Evolutionary conservation across 2,329 filamentous ascomycete genomes (phyloP).

Genomic region (Aspergillus fumigatiaffinis): DNA sequence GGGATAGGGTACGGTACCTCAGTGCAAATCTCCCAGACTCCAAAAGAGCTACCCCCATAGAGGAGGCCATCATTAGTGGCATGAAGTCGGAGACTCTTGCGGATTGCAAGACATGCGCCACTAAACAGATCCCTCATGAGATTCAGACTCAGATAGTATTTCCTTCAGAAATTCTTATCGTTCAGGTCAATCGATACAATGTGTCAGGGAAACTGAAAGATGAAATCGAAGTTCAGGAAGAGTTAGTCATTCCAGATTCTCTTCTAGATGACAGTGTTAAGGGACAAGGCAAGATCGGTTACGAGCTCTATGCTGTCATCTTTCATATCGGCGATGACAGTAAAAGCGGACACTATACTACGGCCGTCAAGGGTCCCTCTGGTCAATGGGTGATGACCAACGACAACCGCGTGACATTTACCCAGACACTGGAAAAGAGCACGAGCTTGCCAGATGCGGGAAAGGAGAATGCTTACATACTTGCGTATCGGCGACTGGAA

Average conservation of each 20-base stretch:
- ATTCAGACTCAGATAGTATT: slow-evolving; percentile 4
- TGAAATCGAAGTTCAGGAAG: slow-evolving; percentile 2
- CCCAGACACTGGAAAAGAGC: neutral
- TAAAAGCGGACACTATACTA: slow-evolving; percentile 20
- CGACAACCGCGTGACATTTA: slow-evolving; percentile 3
- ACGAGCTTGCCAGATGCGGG: neutral
- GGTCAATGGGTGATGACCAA: slow-evolving; percentile 16
- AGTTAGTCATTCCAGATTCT: slow-evolving; percentile 4
- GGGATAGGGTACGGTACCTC: neutral
- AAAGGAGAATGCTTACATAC: slow-evolving; percentile 11
- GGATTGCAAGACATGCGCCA: slow-evolving; percentile 7
- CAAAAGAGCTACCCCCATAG: neutral
- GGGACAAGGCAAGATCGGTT: slow-evolving; percentile 10
- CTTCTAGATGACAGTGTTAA: slow-evolving; percentile 2
- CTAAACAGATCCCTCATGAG: neutral
- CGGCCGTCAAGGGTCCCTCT: slow-evolving; percentile 16
- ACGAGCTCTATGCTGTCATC: slow-evolving; percentile 24
- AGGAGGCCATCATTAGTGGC: neutral
- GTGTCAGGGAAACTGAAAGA: neutral
- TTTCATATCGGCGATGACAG: slow-evolving; percentile 13
- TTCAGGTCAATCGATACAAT: slow-evolving; percentile 17
- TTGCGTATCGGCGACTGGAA: slow-evolving; percentile 20
- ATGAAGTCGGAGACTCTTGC: neutral
- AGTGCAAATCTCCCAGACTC: neutral
- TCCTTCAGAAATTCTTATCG: slow-evolving; percentile 19